A percentile compares a stretch with the other conserved stretches of the same genome.
These are phyloP conservation scores for Tolypocladium guangdongense DNA, from an alignment of 2,329 filamentous ascomycete genomes.

Conservation along the genomic window DNA sequence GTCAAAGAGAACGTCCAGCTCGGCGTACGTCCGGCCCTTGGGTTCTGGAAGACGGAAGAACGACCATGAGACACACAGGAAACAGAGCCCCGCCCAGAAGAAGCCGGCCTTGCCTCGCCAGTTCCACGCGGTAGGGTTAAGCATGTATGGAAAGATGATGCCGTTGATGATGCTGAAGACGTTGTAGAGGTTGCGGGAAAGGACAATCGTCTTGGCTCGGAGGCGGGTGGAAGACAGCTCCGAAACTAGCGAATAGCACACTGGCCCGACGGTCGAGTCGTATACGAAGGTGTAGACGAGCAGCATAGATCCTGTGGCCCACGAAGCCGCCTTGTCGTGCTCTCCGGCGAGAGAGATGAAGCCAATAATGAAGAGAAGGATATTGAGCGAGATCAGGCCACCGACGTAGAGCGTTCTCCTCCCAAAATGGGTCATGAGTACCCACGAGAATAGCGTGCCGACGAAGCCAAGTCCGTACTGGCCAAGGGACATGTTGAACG, in stretches of 20 bases:
- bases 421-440: constrained; percentile 64
- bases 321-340: constrained; percentile 48
- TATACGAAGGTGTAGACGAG: constrained; percentile 73
- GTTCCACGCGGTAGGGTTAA: constrained; percentile 77
- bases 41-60: constrained; percentile 55
- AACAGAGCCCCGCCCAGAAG: constrained; percentile 74
- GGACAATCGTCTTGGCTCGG: constrained; percentile 83
- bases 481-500: constrained; percentile 50
- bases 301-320: constrained; percentile 78
- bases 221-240: constrained; percentile 74
- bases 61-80: constrained; percentile 69
- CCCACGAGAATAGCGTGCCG: constrained; percentile 73
- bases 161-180: constrained; percentile 72
- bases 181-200: constrained; percentile 73
- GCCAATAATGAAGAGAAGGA: constrained; percentile 73
- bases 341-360: constrained; percentile 62
- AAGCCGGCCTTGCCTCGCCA: constrained; percentile 83
- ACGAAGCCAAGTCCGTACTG: constrained; percentile 65
- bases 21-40: constrained; percentile 67
- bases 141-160: constrained; percentile 83
- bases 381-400: constrained; percentile 60
- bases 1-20: constrained; percentile 79
- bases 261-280: constrained; percentile 78
- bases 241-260: constrained; percentile 79
- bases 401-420: constrained; percentile 66